Base-by-base conservation (phyloP, 495 filamentous ascomycete genomes). In the Talaromyces adpressus region DNA sequence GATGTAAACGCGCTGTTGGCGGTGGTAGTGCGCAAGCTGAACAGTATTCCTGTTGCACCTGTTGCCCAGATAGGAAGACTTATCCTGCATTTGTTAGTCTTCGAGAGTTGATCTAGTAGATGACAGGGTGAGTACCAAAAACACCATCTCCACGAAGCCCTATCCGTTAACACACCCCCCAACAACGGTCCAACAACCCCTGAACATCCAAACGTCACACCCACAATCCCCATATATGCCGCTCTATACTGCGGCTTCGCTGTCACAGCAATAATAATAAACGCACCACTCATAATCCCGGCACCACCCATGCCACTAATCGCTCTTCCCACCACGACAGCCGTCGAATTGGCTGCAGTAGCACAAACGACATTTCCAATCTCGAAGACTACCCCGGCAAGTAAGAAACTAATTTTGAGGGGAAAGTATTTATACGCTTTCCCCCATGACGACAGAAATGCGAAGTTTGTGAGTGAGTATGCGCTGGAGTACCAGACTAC, bases 401-500 rank as follows among this genome's bases (percentile, higher is more conserved):
- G 57, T 7, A 92, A 74, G 20, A 93, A 73, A 49, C 87, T 85
- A 1, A 84, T 84, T 67, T 92, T 93, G 22, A 89, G 85, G 3
- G 90, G 90, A 77, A 82, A 92, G 59, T 92, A 92, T 67, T 92
- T 90, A 36, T 79, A 84, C 54, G 89, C 70, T 66, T 87, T 87
- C n/a, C 84, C 88, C 87, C 88, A 91, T 62, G 69, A 63, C 2
- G 72, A 69, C 4, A 62, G 60, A 9, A 59, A 57, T 1, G 71
- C 68, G 1, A 67, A 64, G 16, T 61, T 67, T 7, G 70, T 67
- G 4, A 77, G 66, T 0, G 82, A 66, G 68, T 81, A 85, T 2
- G 82, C 75, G 20, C 73, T 73, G 11, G 81, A 81, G 41, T 85
- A 80, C 83, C 83, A 85, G 4, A 79, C 79, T 59, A 82, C 84